A percentile compares a stretch with the other conserved stretches of the same genome.
Evolutionary conservation across 768 basidiomycete species (phyloP).

Genomic region (Pisolithus albus): DNA sequence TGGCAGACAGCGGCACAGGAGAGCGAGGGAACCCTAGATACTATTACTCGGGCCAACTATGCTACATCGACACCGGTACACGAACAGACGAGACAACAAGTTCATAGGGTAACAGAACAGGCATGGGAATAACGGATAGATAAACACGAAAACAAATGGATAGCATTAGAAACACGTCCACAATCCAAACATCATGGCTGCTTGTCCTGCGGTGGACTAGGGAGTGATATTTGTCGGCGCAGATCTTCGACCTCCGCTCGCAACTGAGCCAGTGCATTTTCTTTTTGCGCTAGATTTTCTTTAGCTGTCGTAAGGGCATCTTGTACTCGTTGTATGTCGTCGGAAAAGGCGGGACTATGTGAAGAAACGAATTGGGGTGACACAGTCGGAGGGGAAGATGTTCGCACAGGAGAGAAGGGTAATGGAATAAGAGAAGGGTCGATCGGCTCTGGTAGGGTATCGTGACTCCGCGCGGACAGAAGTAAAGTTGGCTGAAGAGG

Average conservation of each 20-base stretch:
- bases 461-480: constrained; percentile 1
- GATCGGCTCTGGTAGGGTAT: background rate
- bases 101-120: background rate
- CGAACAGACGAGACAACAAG: background rate
- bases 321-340: constrained; percentile 20
- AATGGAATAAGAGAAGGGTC: constrained; percentile 12
- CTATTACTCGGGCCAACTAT: background rate
- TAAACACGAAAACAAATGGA: background rate
- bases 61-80: background rate
- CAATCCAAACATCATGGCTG: background rate
- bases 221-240: constrained; percentile 5
- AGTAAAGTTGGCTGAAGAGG: constrained; percentile 37
- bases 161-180: background rate
- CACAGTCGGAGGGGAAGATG: constrained; percentile 15
- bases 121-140: background rate
- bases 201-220: background rate
- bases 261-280: constrained; percentile 15
- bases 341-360: constrained; percentile 9
- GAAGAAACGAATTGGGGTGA: background rate
- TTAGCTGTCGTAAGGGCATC: constrained; percentile 16
- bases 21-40: too few species aligned
- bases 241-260: constrained; percentile 18
- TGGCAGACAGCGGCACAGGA: background rate
- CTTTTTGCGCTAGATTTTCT: constrained; percentile 17
- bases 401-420: constrained; percentile 13